Evolutionary conservation across 208 protist genomes (phyloP), one percentile per base, ranked within the genome.

Genomic region (Phytomonas francai): DNA sequence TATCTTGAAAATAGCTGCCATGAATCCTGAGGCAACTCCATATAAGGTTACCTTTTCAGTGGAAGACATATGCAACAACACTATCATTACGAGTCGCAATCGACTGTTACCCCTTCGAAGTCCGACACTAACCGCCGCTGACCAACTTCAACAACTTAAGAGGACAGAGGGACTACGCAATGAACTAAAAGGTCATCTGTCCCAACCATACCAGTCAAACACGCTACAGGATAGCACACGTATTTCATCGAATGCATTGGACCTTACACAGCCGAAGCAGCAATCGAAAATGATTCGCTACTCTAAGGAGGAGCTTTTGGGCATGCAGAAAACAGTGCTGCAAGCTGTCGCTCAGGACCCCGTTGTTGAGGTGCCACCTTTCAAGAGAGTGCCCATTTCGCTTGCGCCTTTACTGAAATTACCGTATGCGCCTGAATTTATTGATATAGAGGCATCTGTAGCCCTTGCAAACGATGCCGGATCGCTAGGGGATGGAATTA

Each of bases 381-480:
- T 85, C 62, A 27, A 69, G 1, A 73, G 76, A 16, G 65, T 91
- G 1, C 85, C 85, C 9, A 71, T 69, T 36, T 70, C 61, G 30
- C 79, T 88, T 61, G 79, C 63, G 0, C 65, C 45, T 12, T 70
- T 88, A 16, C 68, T 87, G 29, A 45, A 57, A 4, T 62, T 74
- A 32, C 75, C 80, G 5, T 76, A 75, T 58, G 77, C 80, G 29
- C 68, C 83, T 34, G 84, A 89, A 68, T 86, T 77, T 62, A 49
- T 86, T 3, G 65, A 89, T 58, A 72, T 87, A 19, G 84, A 86
- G 29, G 71, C 78, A 8, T 80, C 75, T 1, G 71, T 71, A 59
- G 71, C 42, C 29, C 65, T 83, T 8, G 45, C 19, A 25, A 12
- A 25, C 19, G 19, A 54, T 54, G 6, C 45, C 22, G 45, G 19